A percentile compares a stretch with the other conserved stretches of the same genome.
phyloP scores from a whole-genome alignment of 345 rosid genomes.

The Erodium maritimum region DNA sequence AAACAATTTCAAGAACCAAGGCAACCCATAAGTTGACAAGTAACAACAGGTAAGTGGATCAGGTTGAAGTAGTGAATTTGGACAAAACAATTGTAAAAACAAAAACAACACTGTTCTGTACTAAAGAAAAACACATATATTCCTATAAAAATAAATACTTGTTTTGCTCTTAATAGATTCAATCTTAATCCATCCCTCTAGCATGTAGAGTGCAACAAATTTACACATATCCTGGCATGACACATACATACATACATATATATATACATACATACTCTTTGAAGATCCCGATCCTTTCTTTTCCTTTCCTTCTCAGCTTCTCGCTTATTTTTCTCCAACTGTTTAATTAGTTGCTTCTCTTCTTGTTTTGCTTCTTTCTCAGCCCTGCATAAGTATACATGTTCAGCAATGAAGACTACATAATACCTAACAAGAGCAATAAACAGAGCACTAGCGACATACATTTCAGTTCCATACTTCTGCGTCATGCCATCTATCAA shows the following conservation, averaged over 20 bases:
- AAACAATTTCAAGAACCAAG: background rate
- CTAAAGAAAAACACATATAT: background rate
- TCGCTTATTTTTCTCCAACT: slow-evolving; percentile 56
- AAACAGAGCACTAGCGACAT: slow-evolving; percentile 14
- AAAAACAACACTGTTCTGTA: background rate
- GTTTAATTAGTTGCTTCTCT: slow-evolving; percentile 47
- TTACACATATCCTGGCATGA: too few relatives aligned
- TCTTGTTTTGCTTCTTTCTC: slow-evolving; percentile 50
- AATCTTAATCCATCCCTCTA: too few relatives aligned
- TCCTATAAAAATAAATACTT: background rate
- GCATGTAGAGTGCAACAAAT: too few relatives aligned
- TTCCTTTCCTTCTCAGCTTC: slow-evolving; percentile 74
- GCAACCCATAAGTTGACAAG: too few relatives aligned
- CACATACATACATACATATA: too few relatives aligned
- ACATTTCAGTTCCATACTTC: slow-evolving; percentile 49
- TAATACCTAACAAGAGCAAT: background rate
- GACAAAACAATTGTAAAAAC: too few relatives aligned
- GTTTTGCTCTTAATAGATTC: too few relatives aligned
- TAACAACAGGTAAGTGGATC: too few relatives aligned
- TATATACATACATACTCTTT: slow-evolving; percentile 9
- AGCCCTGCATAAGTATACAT: slow-evolving; percentile 25
- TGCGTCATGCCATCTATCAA: slow-evolving; percentile 37
- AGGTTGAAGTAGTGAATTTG: too few relatives aligned
- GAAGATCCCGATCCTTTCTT: slow-evolving; percentile 49
- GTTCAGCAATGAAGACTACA: background rate